Evolutionary conservation across 352 stramenopile species (phyloP), one percentile per base, ranked within the genome.

Genomic region (Pythium sukuiense): DNA sequence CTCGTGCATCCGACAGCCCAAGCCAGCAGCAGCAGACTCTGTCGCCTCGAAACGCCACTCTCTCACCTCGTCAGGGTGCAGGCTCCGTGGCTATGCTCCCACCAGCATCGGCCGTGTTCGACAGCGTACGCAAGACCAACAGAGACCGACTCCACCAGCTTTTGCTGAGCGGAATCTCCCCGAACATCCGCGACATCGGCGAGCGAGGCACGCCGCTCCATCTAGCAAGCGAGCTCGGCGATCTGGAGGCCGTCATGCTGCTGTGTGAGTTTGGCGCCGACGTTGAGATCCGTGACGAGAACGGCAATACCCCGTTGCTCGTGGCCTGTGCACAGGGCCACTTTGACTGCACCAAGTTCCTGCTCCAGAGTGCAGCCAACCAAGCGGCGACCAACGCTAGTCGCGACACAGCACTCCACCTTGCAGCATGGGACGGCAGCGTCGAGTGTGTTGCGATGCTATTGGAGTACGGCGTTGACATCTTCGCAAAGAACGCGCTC

Each of bases 131-230:
- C 6, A 85, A 80, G 41, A 74, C 57, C 59, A 73, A 88, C 9
- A 53, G 84, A 2, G 53, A 72, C 0, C 72, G 70, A 14, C 64
- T 91, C 7, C 75, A 90, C 59, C 53, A 76, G 39, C 59, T 87
- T 13, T 59, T 94, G 6, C 59, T 89, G 3, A 67, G 62, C 48
- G 80, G 81, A 0, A 63, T 80, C 7, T 85, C 79, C 29, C 73
- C 83, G 12, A 90, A 94, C 35, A 61, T 79, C 20, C 79, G 72
- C 32, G 79, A 91, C 53, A 39, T 85, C 20, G 73, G 73, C n/a
- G 77, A 91, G 53, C 85, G 85, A 59, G 81, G 82, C 50, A 90
- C 83, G 4, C 77, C 82, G 18, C 65, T 94, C 3, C 85, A 94
- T 68, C 72, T 92, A 29, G 83, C 81, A 48, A 85, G 76, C 39